Base-by-base conservation (phyloP, 2,329 filamentous ascomycete species). In the Fusarium sp. region DNA sequence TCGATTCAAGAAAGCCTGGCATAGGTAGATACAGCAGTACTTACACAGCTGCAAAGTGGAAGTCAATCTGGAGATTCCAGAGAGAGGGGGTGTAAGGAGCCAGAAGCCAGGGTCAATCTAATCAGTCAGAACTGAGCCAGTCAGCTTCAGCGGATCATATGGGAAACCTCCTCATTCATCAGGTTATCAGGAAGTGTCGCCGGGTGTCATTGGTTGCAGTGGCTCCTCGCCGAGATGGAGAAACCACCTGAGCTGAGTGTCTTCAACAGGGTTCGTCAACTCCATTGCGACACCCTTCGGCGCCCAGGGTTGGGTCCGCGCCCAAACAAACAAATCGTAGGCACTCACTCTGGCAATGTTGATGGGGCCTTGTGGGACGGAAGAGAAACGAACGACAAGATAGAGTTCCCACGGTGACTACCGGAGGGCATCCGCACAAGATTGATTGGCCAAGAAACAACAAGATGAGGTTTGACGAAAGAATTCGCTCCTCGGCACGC, bases 31-130 rank as follows among this genome's bases (percentile, higher is more conserved):
- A 45, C 44, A 28, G 26, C 42, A 45, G 18, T 45, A n/a, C n/a
- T n/a, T n/a, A 45, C 42, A 14, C 51, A 68, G 66, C 57, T 63
- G 63, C 24, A 61, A 47, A 56, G 39, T 45, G 63, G 57, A 75
- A 71, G 74, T 71, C 68, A 74, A 77, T 63, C 41, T 65, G 68
- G 60, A 68, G 57, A 64, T 61, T 50, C 47, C 60, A 57, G 51
- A 65, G 20, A 47, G 44, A 47, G 26, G 67, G 67, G 67, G 71
- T 65, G 61, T 14, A 60, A 50, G 41, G 26, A 67, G 54, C 24
- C 55, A 61, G 53, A 54, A 41, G 44, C 36, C 51, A 54, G 55
- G 54, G 45, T 55, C 22, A 20, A 45, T 36, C 62, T 12, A 30
- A 45, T 36, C 64, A 60, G 33, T 14, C 42, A 51, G 24, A n/a